phyloP scores from a whole-genome alignment of 768 basidiomycete genomes.

The Clathrus columnatus region DNA sequence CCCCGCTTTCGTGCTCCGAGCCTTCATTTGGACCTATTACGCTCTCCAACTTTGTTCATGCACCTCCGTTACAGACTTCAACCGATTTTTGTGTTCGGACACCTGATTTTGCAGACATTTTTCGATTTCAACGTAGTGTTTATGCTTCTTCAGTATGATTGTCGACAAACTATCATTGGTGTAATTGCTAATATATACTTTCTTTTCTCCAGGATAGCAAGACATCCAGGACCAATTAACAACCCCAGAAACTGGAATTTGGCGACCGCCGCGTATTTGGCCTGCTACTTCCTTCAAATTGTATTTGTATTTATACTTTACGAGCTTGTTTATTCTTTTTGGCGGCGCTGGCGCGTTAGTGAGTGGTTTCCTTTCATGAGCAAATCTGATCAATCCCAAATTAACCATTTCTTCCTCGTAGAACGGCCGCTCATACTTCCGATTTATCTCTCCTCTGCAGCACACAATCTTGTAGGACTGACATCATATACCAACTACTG shows the following conservation, averaged over 20 bases:
- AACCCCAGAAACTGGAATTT: slow-evolving; percentile 74
- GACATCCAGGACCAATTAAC: slow-evolving; percentile 60
- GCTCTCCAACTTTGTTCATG: slow-evolving; percentile 46
- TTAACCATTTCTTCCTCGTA: slow-evolving; percentile 22
- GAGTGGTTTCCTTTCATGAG: slow-evolving; percentile 18
- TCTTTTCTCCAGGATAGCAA: slow-evolving; percentile 49
- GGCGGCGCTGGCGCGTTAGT: slow-evolving; percentile 26
- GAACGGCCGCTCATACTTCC: slow-evolving; percentile 79
- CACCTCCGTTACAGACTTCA: slow-evolving; percentile 59
- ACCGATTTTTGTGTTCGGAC: slow-evolving; percentile 63
- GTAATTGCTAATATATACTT: slow-evolving; percentile 1
- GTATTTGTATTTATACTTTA: slow-evolving; percentile 67
- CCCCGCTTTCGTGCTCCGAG: slow-evolving; percentile 62
- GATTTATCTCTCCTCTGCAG: slow-evolving; percentile 75
- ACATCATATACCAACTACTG: slow-evolving; percentile 77
- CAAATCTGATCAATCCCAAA: slow-evolving; percentile 5
- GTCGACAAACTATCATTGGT: slow-evolving; percentile 5
- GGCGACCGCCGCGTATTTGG: slow-evolving; percentile 73
- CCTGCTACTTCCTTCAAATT: slow-evolving; percentile 72
- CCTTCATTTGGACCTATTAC: slow-evolving; percentile 60
- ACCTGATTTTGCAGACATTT: slow-evolving; percentile 70
- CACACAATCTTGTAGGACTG: slow-evolving; percentile 65
- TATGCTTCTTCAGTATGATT: slow-evolving; percentile 71
- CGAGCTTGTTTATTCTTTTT: slow-evolving; percentile 20
- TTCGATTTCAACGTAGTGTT: slow-evolving; percentile 87